Base-by-base conservation (phyloP, 768 basidiomycete genomes). In the Termitomyces sp. region DNA sequence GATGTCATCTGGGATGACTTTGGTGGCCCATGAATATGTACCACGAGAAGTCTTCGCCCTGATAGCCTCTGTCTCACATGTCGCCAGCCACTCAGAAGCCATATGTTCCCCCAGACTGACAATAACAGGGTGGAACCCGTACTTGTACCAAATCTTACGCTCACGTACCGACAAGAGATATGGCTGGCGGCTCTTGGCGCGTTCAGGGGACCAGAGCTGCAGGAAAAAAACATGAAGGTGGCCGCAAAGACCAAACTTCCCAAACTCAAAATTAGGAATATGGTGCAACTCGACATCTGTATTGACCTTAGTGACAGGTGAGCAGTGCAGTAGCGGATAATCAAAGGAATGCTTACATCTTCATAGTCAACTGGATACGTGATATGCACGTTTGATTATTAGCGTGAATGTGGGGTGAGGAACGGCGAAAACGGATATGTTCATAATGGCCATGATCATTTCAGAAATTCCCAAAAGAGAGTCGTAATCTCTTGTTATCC, bases 211-310 rank as follows among this genome's bases (percentile, higher is more conserved):
- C 51, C 65, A 69, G 2, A 74, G 66, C 0, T 12, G 41, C 0
- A 72, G 72, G 48, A 73, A 69, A 15, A 73, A 62, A 7, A 69
- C 59, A n/a, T 69, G 61, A 11, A 73, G 46, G 12, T 63, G 51
- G 36, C 59, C 60, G 6, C 62, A 64, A 0, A 22, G 24, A 0
- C 54, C 64, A 63, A 66, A 73, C 12, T 56, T 63, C 1, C 64
- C 70, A 16, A 74, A 49, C 46, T 67, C 57, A 9, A 73, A 54
- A 59, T 74, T 74, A 1, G 71, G 71, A 3, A 74, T 66, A 2
- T 63, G 56, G 48, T 74, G 70, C 1, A 57, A 8, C 15, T 57
- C 48, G 2, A 57, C 15, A 2, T 36, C 13, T 8, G 6, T 3
- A 1, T n/a, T 11, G 0, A 0, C 1, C 30, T 48, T 0, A 1